phyloP scores from a whole-genome alignment of 768 basidiomycete genomes.

The Mycena capillaripes region DNA sequence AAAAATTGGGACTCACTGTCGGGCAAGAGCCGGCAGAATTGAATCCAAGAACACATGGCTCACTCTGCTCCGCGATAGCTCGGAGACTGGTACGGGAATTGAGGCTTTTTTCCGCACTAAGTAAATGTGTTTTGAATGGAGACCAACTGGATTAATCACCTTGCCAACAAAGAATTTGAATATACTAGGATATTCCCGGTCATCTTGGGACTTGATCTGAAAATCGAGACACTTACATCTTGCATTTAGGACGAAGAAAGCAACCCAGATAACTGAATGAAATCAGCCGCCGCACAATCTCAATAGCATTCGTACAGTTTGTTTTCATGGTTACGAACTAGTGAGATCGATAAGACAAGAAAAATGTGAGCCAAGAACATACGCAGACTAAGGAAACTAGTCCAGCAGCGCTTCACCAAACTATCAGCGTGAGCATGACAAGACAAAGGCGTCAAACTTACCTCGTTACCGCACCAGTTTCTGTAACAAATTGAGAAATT shows the following conservation, averaged over 20 bases:
- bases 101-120: background rate
- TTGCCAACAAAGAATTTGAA: too few species aligned
- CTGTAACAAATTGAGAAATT: background rate
- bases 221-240: conserved; percentile 6
- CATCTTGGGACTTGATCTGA: background rate
- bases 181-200: background rate
- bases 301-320: background rate
- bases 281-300: background rate
- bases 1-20: too few species aligned
- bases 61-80: background rate
- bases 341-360: background rate
- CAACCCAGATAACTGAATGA: conserved; percentile 12
- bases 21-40: too few species aligned
- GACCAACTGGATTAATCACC: background rate
- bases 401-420: conserved; percentile 6
- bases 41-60: background rate
- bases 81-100: conserved; percentile 17
- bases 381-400: conserved; percentile 9
- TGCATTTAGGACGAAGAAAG: conserved; percentile 3
- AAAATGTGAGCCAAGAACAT: background rate
- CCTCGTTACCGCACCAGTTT: conserved; percentile 20
- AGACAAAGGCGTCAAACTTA: background rate
- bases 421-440: background rate
- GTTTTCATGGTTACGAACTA: conserved; percentile 12
- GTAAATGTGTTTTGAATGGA: background rate